Percentiles rank a stretch among this genome's conserved stretches.
Conservation (phyloP, 495 filamentous ascomycete genomes). For the Annulohypoxylon moriforme region DNA sequence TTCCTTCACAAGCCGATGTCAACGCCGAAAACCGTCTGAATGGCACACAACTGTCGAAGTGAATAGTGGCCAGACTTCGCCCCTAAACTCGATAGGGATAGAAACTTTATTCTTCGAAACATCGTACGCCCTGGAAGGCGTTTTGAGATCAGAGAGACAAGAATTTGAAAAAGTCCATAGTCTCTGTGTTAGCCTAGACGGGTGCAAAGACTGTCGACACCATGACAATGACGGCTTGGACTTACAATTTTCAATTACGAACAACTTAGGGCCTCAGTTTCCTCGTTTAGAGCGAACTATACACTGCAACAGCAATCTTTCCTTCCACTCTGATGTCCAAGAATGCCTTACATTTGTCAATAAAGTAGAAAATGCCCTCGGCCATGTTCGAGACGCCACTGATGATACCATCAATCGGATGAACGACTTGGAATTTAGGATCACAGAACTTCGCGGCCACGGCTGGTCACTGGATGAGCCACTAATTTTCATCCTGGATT, state of each 20-base stretch:
- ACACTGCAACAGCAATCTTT: slow-evolving; percentile 53
- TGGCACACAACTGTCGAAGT: slow-evolving; percentile 50
- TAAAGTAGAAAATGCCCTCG: slow-evolving; percentile 46
- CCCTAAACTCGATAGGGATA: slow-evolving; percentile 53
- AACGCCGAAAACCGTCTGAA: slow-evolving; percentile 43
- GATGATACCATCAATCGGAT: slow-evolving; percentile 50
- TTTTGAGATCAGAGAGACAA: slow-evolving; percentile 50
- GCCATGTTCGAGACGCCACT: slow-evolving; percentile 41
- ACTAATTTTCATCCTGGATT: slow-evolving; percentile 49
- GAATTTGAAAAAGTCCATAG: slow-evolving; percentile 47
- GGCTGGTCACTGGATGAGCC: slow-evolving; percentile 56
- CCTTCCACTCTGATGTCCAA: slow-evolving; percentile 48
- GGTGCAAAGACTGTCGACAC: slow-evolving; percentile 45
- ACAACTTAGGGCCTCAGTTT: slow-evolving; percentile 56
- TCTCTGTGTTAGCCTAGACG: slow-evolving; percentile 40
- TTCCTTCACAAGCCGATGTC: slow-evolving; percentile 53
- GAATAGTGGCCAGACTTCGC: slow-evolving; percentile 54
- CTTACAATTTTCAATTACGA: slow-evolving; percentile 53
- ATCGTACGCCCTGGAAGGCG: slow-evolving; percentile 51
- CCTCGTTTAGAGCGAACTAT: slow-evolving; percentile 50
- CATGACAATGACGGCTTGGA: slow-evolving; percentile 52
- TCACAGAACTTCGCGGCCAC: slow-evolving; percentile 55
- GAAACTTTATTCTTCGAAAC: slow-evolving; percentile 56
- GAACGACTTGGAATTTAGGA: slow-evolving; percentile 57
- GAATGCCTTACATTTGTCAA: slow-evolving; percentile 54